Evolutionary conservation across 2,329 filamentous ascomycete genomes (phyloP), one percentile per base, ranked within the genome.

Genomic region (Purpureocillium takamizusanense): DNA sequence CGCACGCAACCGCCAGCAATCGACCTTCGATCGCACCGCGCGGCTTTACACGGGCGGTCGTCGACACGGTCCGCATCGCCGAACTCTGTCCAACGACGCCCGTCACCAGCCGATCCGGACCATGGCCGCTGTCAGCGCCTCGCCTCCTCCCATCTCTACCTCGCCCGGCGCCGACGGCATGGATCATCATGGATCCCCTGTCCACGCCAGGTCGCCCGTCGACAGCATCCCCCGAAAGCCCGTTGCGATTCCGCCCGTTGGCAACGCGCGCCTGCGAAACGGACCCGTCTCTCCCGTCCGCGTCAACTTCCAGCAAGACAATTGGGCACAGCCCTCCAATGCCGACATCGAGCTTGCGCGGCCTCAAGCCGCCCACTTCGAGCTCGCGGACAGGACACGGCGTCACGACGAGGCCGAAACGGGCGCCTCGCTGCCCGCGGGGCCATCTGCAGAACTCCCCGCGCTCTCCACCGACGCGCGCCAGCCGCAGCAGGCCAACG

Each of bases 251-350:
- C 40, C 56, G n/a, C 45, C 49, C 14, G 38, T 46, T 17, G 40
- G 28, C 21, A 45, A 62, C 36, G 63, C 64, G 15, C 62, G 64
- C 42, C 59, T 77, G 42, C 66, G 68, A 43, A 66, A 70, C 36
- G 64, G 67, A 13, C 74, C 75, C 23, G 62, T 69, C 21, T 78
- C 76, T 31, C 74, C 76, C 14, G 72, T 76, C 40, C 66, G 62
- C 41, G 65, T 78, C 38, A 75, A 72, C 49, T 68, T 73, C 39
- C 69, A 70, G 36, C 57, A 64, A 17, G 71, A 73, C 31, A 65
- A 70, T 51, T 76, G 69, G 69, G 61, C 63, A 15, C 63, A 65
- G 47, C 67, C 73, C 16, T 72, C 70, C 23, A 70, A 71, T 47
- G 70, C 61, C 23, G 64, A 67, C 46, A 69, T 79, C 41, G 71